Conservation (phyloP, 768 basidiomycete genomes). For the Podaxis pistillaris region DNA sequence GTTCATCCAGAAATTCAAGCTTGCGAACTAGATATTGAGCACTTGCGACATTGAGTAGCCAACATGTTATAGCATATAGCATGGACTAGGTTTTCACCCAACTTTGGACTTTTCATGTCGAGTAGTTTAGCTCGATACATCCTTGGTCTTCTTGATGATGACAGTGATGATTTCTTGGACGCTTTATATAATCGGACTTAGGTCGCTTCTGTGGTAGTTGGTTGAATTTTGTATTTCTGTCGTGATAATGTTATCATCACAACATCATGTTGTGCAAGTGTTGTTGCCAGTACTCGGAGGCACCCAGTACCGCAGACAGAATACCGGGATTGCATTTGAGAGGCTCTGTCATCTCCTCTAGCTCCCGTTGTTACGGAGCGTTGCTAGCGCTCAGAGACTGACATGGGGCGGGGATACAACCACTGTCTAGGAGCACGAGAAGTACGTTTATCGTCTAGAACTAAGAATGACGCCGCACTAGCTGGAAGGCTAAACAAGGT, state of each 20-base stretch:
- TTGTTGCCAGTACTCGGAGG: background rate
- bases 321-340: no score
- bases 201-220: background rate
- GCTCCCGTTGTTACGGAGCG: no score
- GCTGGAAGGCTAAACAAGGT: no score
- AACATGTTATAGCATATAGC: background rate
- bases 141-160: background rate
- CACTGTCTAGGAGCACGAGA: no score
- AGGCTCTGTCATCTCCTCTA: no score
- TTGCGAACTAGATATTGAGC: no score
- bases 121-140: background rate
- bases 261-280: background rate
- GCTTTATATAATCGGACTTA: background rate
- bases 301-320: no score
- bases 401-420: no score
- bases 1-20: no score
- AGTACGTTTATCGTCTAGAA: no score
- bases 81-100: background rate
- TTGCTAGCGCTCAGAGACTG: no score
- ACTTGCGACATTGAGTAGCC: background rate
- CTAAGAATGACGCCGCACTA: no score
- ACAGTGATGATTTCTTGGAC: background rate
- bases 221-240: background rate
- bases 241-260: background rate
- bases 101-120: background rate